Base-by-base conservation (phyloP, 176 grass and related monocot species). In the Dactylis glomerata region DNA sequence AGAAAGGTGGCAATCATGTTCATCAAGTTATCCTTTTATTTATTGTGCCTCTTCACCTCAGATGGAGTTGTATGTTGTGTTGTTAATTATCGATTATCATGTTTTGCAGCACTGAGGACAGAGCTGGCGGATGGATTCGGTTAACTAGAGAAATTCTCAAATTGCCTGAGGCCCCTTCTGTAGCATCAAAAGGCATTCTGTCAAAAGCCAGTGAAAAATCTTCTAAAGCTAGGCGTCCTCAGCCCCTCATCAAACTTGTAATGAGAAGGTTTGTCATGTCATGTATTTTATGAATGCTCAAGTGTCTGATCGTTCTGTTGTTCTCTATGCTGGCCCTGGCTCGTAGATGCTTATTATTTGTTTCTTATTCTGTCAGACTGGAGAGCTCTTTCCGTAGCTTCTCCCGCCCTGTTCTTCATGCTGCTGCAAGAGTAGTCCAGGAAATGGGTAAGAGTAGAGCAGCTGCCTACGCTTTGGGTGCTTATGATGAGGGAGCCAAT, bases 401-500 rank as follows among this genome's bases (percentile, higher is more conserved):
- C 83, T 96, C 96, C 83, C 93, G 96, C 38, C 96, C 96, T 49
- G 93, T 94, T 74, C 89, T 99, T 87, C 93, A 99, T 88, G 89
- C 96, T 81, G 93, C 96, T 42, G 93, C 96, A 75, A 96, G 96
- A 88, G 93, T 99, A 66, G 96, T 99, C 80, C 96, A 96, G 80
- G 96, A 99, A 90, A 99, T 99, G 96, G 96, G 96, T 31, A 99
- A 94, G 87, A 99, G 96, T 90, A 96, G 93, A 79, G 96, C 96
- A 49, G 96, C 93, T 56, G 93, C 96, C 75, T 95, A 91, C 84
- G 86, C 96, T 24, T 91, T 99, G 84, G 96, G 96, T 83, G 84
- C 88, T 85, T 94, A 94, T 92, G 93, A 96, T 26, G 96, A 94
- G 82, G 93, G 89, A 65, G 79, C 88, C 26, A 82, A 78, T 82